These are phyloP conservation scores for Narthecium ossifragum DNA, from an alignment of 106 monocot genomes.

Conservation along the genomic window DNA sequence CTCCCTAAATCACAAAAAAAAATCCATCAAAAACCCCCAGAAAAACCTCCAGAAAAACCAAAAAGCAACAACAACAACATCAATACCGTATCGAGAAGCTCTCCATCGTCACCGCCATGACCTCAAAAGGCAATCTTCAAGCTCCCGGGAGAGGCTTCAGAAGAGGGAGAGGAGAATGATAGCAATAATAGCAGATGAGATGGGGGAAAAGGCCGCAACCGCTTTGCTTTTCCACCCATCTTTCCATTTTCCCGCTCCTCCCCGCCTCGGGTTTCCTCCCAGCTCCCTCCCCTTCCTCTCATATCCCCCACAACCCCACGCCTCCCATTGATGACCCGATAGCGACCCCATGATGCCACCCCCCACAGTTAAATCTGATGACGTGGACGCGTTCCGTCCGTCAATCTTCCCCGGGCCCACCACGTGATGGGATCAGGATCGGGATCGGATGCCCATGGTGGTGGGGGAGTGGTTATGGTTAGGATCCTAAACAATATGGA, in stretches of 20 bases:
- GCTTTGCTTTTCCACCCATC: not conserved
- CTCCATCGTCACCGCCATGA: slow-evolving; percentile 17
- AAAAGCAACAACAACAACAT: not conserved
- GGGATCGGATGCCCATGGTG: too few relatives aligned
- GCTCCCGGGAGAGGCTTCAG: not conserved
- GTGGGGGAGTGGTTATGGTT: too few relatives aligned
- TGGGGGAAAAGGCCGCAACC: not conserved
- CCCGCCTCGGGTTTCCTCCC: slow-evolving; percentile 3
- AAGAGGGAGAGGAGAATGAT: not conserved
- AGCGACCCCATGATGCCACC: too few relatives aligned
- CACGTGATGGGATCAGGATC: too few relatives aligned
- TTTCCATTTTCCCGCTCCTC: slow-evolving; percentile 24
- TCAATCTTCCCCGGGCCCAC: too few relatives aligned
- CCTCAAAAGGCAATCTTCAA: not conserved
- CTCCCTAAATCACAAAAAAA: slow-evolving; percentile 8
- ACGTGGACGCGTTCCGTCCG: slow-evolving; percentile 1
- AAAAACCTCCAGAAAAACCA: not conserved
- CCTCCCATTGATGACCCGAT: slow-evolving; percentile 12
- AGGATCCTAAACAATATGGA: too few relatives aligned
- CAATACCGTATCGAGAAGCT: slow-evolving; percentile 28
- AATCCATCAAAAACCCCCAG: not conserved
- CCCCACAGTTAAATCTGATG: too few relatives aligned
- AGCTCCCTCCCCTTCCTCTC: too few relatives aligned
- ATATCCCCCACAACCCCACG: too few relatives aligned
- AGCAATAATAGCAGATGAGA: not conserved